phyloP scores from a whole-genome alignment of 2,329 filamentous ascomycete species.

The Talaromyces rugulosus region DNA sequence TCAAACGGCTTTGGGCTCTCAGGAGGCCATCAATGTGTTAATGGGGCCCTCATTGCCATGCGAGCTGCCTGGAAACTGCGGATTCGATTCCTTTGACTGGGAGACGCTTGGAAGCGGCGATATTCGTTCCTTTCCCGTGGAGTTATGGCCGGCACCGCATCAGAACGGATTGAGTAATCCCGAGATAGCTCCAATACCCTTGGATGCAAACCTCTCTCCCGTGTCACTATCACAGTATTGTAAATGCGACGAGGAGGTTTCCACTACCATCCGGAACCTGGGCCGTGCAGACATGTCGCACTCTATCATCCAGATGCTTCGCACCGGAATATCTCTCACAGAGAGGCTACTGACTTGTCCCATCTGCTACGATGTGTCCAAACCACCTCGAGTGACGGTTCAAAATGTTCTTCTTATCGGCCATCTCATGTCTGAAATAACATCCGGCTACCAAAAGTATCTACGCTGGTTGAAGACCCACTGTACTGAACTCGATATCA shows the following conservation, averaged over 20 bases:
- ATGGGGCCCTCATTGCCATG: slow-evolving; percentile 15
- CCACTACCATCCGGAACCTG: slow-evolving; percentile 17
- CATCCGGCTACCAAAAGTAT: slow-evolving; percentile 22
- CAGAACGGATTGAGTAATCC: background rate
- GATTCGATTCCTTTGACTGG: slow-evolving; percentile 17
- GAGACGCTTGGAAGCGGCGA: slow-evolving; percentile 17
- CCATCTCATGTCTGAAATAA: slow-evolving; percentile 23
- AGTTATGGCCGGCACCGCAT: slow-evolving; percentile 12
- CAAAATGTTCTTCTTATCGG: slow-evolving; percentile 28
- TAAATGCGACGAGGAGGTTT: slow-evolving; percentile 19
- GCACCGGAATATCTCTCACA: slow-evolving; percentile 13
- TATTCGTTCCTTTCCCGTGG: slow-evolving; percentile 16
- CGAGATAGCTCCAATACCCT: background rate
- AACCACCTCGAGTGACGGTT: slow-evolving; percentile 23
- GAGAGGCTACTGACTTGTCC: slow-evolving; percentile 21
- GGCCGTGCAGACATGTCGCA: slow-evolving; percentile 17
- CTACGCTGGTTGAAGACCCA: slow-evolving; percentile 22
- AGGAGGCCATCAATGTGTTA: slow-evolving; percentile 7
- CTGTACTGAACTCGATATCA: slow-evolving; percentile 13
- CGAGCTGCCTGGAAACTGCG: slow-evolving; percentile 17
- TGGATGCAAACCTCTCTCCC: slow-evolving; percentile 15
- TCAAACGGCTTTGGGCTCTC: slow-evolving; percentile 1
- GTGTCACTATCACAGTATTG: slow-evolving; percentile 17
- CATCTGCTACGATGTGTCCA: slow-evolving; percentile 26
- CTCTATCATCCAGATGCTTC: slow-evolving; percentile 17